Evolutionary conservation across 2,329 filamentous ascomycete species (phyloP).

Genomic region (Trichoderma koningiopsis): DNA sequence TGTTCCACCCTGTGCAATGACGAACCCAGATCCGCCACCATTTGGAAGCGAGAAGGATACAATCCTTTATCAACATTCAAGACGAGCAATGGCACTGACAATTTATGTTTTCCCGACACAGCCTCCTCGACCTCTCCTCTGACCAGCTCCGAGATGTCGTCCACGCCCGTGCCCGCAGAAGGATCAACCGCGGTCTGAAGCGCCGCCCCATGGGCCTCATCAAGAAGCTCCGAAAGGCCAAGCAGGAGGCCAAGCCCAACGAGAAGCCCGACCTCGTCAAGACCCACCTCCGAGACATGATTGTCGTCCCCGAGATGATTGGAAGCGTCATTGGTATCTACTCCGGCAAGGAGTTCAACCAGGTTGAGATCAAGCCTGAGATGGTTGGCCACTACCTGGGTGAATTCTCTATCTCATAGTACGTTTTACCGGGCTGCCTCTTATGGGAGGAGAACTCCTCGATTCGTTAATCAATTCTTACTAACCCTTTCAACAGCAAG

Average conservation of each 20-base stretch:
- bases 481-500: slow-evolving; percentile 71
- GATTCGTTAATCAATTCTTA: background rate
- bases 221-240: slow-evolving; percentile 99
- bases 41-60: background rate
- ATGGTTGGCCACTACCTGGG: slow-evolving; percentile 99
- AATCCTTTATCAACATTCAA: background rate
- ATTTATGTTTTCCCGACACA: slow-evolving; percentile 42
- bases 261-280: slow-evolving; percentile 99
- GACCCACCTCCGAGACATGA: slow-evolving; percentile 99
- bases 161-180: slow-evolving; percentile 95
- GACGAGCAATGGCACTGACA: slow-evolving; percentile 3
- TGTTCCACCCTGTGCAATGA: background rate
- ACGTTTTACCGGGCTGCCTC: slow-evolving; percentile 50
- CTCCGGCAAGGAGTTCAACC: slow-evolving; percentile 99
- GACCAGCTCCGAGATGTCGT: slow-evolving; percentile 99
- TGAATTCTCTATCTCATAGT: slow-evolving; percentile 99
- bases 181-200: slow-evolving; percentile 99
- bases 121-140: slow-evolving; percentile 97
- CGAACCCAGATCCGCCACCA: background rate
- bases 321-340: slow-evolving; percentile 98
- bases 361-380: slow-evolving; percentile 99
- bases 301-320: slow-evolving; percentile 99
- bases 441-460: background rate
- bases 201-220: slow-evolving; percentile 99
- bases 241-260: slow-evolving; percentile 98